These are phyloP conservation scores for Neocallimastix lanati DNA, from an alignment of 192 early-diverging fungal genomes.

Conservation along the genomic window DNA sequence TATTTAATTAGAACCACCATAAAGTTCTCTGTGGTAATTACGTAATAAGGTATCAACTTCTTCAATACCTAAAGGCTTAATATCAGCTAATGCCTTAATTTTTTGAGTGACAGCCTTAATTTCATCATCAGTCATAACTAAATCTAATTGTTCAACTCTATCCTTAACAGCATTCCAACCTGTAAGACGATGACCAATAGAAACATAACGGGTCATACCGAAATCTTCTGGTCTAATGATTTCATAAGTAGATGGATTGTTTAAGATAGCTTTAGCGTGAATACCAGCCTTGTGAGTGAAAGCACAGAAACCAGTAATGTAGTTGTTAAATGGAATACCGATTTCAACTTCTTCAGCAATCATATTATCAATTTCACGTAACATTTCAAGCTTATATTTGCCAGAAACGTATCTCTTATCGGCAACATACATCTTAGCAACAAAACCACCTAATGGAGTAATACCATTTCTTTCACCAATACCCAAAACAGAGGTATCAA, in stretches of 20 bases:
- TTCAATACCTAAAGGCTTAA: conserved; percentile 77
- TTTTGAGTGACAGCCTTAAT: conserved; percentile 80
- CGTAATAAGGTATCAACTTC: conserved; percentile 76
- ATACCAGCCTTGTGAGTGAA: conserved; percentile 99
- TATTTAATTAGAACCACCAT: too few species aligned
- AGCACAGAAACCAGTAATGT: conserved; percentile 95
- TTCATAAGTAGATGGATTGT: conserved; percentile 96
- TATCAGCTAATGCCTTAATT: conserved; percentile 86
- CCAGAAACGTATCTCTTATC: conserved; percentile 76
- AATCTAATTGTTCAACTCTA: conserved; percentile 81
- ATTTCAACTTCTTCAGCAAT: conserved; percentile 88
- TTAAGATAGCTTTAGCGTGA: conserved; percentile 97
- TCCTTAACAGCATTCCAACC: conserved; percentile 99
- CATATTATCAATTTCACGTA: conserved; percentile 90
- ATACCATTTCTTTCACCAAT: conserved; percentile 98
- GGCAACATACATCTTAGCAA: conserved; percentile 87
- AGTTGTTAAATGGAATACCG: conserved; percentile 98
- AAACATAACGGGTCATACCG: conserved; percentile 88
- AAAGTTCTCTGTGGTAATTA: conserved; percentile 31
- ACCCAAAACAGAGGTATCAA: conserved; percentile 84
- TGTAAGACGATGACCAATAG: conserved; percentile 89
- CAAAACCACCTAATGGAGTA: too few species aligned
- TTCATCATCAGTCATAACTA: conserved; percentile 68
- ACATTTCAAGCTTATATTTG: conserved; percentile 86
- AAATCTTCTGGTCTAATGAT: conserved; percentile 96